phyloP scores from a whole-genome alignment of 176 grass and related monocot species.

The Panicum miliaceum region DNA sequence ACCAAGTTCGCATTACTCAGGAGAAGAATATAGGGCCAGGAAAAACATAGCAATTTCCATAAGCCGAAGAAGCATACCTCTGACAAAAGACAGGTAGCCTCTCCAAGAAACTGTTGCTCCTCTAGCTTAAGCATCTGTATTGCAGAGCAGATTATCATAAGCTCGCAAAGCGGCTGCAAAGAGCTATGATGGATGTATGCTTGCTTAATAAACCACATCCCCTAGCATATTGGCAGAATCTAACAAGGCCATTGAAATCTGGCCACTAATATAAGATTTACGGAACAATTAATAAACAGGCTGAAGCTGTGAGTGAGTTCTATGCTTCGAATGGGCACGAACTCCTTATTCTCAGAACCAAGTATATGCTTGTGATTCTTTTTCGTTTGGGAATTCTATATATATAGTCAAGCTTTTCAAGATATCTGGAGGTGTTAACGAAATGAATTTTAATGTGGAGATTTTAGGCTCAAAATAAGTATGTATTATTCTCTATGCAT shows the following conservation, averaged over 20 bases:
- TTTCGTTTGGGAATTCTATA: conserved; percentile 9
- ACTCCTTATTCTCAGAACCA: not conserved
- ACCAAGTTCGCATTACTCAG: not conserved
- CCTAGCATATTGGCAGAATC: conserved; percentile 23
- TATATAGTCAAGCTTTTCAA: not conserved
- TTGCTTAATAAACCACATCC: conserved; percentile 34
- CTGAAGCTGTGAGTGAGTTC: not conserved
- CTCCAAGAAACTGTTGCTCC: conserved; percentile 95
- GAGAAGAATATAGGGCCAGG: conserved; percentile 15
- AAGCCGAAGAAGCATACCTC: conserved; percentile 61
- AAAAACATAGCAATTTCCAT: conserved; percentile 10
- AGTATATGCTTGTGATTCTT: conserved; percentile 26
- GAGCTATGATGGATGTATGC: not conserved
- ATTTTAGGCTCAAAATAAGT: not conserved
- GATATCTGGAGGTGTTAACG: not conserved
- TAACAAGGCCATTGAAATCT: conserved; percentile 12
- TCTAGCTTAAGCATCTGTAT: conserved; percentile 93
- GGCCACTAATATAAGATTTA: not conserved
- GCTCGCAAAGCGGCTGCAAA: conserved; percentile 40
- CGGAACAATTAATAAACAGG: not conserved
- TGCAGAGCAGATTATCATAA: conserved; percentile 41
- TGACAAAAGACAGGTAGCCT: conserved; percentile 76
- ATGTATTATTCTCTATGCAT: not conserved
- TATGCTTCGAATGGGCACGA: conserved; percentile 17
- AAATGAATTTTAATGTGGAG: not conserved